Conservation (phyloP, 148 eudicot genomes). For the Persicaria maculosa region DNA sequence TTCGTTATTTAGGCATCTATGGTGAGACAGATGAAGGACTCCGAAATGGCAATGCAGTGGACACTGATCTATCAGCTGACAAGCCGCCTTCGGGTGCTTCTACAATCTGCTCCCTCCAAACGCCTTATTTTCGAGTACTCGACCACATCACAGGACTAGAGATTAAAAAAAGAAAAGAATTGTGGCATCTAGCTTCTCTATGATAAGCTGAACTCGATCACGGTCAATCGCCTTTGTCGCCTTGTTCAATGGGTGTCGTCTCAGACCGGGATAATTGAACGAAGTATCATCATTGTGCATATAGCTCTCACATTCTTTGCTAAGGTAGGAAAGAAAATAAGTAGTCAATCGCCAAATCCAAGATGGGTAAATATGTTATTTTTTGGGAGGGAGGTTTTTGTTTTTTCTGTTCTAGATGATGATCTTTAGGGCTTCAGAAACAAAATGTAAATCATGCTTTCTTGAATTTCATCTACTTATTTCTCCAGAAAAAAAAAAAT, state of each 20-base stretch:
- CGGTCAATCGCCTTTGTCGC: neutral
- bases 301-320: slow-evolving; percentile 6
- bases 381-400: neutral
- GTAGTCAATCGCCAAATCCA: neutral
- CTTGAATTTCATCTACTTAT: neutral
- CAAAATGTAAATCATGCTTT: slow-evolving; percentile 1
- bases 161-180: slow-evolving; percentile 26
- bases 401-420: neutral
- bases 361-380: slow-evolving; percentile 1
- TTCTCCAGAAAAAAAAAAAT: too few relatives aligned
- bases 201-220: neutral
- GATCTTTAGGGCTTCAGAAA: neutral
- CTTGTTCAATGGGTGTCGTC: neutral
- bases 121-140: slow-evolving; percentile 93
- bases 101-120: slow-evolving; percentile 92
- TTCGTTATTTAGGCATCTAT: slow-evolving; percentile 66
- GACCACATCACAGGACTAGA: slow-evolving; percentile 77
- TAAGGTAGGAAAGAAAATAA: neutral
- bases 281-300: neutral
- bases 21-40: slow-evolving; percentile 95
- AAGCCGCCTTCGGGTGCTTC: slow-evolving; percentile 83
- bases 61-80: slow-evolving; percentile 96
- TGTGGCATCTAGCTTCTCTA: neutral
- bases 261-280: neutral
- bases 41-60: slow-evolving; percentile 99